Evolutionary conservation across 2,329 filamentous ascomycete genomes (phyloP).

Genomic region (Phoma herbarum): DNA sequence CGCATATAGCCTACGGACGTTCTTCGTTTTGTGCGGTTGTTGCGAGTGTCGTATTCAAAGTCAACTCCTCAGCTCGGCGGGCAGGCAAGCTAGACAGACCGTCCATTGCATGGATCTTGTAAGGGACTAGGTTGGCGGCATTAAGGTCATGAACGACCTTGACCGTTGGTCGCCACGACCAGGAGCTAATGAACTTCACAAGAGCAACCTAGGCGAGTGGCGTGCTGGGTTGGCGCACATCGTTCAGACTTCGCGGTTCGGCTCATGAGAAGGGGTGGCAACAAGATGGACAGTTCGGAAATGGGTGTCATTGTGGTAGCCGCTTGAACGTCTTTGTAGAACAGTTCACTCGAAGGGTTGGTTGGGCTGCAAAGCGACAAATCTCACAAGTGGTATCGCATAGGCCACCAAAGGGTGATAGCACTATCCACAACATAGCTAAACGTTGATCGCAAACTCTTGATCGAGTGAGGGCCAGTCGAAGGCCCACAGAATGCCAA

Average conservation of each 20-base stretch:
- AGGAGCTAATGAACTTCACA: neutral
- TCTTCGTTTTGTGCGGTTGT: neutral
- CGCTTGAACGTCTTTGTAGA: neutral
- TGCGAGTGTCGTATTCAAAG: neutral
- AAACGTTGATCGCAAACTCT: neutral
- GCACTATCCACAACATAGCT: neutral
- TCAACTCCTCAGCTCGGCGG: neutral
- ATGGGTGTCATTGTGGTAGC: neutral
- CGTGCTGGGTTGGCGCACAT: neutral
- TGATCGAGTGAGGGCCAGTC: neutral
- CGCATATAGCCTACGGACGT: constrained; percentile 11
- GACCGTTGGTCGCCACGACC: neutral
- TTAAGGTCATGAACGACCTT: neutral
- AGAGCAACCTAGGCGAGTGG: neutral
- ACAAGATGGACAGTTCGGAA: neutral
- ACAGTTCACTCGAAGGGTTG: neutral
- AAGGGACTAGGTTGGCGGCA: neutral
- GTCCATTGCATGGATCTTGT: neutral
- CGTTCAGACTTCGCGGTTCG: neutral
- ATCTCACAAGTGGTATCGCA: too few species aligned
- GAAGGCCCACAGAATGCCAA: neutral
- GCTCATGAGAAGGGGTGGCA: neutral
- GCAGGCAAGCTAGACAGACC: neutral
- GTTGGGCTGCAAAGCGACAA: neutral
- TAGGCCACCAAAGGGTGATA: too few species aligned